These are phyloP conservation scores for Xylariaceae sp. DNA, from an alignment of 2,329 filamentous ascomycete genomes.

Conservation along the genomic window DNA sequence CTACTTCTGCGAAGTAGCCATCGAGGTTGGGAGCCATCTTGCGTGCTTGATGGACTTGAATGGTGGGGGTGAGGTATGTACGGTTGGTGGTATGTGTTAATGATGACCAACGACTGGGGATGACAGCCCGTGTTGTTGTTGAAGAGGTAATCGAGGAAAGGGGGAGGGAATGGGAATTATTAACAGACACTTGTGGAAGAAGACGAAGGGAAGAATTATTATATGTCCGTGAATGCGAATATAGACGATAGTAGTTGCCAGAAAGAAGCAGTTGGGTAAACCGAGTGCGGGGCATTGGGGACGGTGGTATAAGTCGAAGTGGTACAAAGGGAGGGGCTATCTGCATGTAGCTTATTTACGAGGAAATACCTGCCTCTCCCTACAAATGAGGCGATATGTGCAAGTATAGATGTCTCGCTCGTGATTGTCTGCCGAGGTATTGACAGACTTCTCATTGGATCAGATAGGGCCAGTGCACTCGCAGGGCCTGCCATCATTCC, in stretches of 20 bases:
- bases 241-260: too few species aligned
- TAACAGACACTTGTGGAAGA: too few species aligned
- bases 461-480: not conserved
- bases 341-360: slow-evolving; percentile 6
- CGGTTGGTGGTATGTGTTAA: slow-evolving; percentile 22
- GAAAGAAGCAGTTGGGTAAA: slow-evolving; percentile 16
- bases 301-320: slow-evolving; percentile 2
- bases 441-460: not conserved
- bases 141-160: not conserved
- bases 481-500: slow-evolving; percentile 4
- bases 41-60: slow-evolving; percentile 57
- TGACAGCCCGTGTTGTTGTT: not conserved
- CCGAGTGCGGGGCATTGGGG: slow-evolving; percentile 23
- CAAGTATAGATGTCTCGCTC: not conserved
- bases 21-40: slow-evolving; percentile 91
- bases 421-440: too few species aligned
- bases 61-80: slow-evolving; percentile 50
- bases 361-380: too few species aligned
- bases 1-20: slow-evolving; percentile 89
- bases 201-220: slow-evolving; percentile 1
- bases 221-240: slow-evolving; percentile 6
- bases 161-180: not conserved
- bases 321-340: slow-evolving; percentile 12
- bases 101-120: not conserved
- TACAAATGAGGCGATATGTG: not conserved